These are phyloP conservation scores for Ophiostoma piceae DNA, from an alignment of 2,329 filamentous ascomycete species.

Conservation along the genomic window DNA sequence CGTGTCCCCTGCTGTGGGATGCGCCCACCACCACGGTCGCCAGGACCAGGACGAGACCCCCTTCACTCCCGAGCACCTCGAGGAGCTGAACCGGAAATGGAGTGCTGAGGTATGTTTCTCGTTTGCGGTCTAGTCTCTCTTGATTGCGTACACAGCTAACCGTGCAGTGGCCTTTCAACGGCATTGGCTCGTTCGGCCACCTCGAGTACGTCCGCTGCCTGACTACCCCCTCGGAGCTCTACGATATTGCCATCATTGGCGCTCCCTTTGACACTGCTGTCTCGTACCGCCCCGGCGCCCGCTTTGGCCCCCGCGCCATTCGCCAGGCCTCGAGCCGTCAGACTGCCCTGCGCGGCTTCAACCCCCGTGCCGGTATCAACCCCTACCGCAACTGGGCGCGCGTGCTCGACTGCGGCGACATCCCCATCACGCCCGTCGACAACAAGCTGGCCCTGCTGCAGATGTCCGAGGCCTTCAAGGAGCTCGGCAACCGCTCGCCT, in stretches of 20 bases:
- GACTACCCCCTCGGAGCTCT: constrained; percentile 56
- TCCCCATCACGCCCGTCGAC: constrained; percentile 80
- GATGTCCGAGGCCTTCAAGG: constrained; percentile 74
- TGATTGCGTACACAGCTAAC: not conserved
- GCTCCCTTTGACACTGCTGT: constrained; percentile 71
- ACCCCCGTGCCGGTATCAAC: constrained; percentile 75
- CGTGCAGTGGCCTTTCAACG: constrained; percentile 58
- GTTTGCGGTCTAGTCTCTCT: too few relatives aligned
- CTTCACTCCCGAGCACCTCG: constrained; percentile 47
- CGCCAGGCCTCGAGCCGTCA: constrained; percentile 77
- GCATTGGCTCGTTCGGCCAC: constrained; percentile 71
- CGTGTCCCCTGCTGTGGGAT: constrained; percentile 19
- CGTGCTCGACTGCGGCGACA: constrained; percentile 85
- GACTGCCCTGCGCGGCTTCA: constrained; percentile 73
- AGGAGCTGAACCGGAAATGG: constrained; percentile 54
- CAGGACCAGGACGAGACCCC: constrained; percentile 37
- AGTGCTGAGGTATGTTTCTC: constrained; percentile 46
- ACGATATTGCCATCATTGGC: constrained; percentile 67
- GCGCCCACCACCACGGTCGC: constrained; percentile 30
- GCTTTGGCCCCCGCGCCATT: constrained; percentile 85
- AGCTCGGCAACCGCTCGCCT: constrained; percentile 50
- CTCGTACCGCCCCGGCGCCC: constrained; percentile 64
- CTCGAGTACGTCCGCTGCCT: constrained; percentile 64
- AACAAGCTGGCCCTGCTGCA: constrained; percentile 75
- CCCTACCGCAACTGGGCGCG: constrained; percentile 74